Percentiles rank a stretch among this genome's conserved stretches.
Conservation (phyloP, 768 basidiomycete species). For the Lentinus brumalis region DNA sequence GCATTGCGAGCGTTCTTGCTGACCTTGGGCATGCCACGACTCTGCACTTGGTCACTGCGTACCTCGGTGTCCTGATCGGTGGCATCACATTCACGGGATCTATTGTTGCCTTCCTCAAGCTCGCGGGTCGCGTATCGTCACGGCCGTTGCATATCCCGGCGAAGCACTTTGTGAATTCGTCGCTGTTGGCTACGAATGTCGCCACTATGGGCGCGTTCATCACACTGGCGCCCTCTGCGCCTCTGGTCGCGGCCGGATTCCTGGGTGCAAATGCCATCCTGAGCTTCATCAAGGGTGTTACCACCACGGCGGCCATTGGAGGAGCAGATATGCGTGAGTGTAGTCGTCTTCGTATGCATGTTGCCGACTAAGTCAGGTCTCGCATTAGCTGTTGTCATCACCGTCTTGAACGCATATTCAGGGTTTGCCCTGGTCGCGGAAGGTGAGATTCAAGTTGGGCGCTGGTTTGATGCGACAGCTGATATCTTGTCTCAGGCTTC, state of each 20-base stretch:
- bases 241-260: conserved; percentile 76
- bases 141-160: conserved; percentile 72
- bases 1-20: conserved; percentile 77
- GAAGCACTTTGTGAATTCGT: conserved; percentile 73
- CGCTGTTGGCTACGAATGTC: conserved; percentile 72
- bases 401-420: conserved; percentile 88
- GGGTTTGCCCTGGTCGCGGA: conserved; percentile 91
- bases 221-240: conserved; percentile 65
- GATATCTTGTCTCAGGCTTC: conserved; percentile 49
- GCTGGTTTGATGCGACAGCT: no score
- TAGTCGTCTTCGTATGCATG: not conserved
- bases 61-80: conserved; percentile 84
- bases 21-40: conserved; percentile 68
- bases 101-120: conserved; percentile 85
- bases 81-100: conserved; percentile 91
- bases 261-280: conserved; percentile 71
- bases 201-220: conserved; percentile 80
- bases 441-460: conserved; percentile 42
- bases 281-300: conserved; percentile 85
- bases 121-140: conserved; percentile 81
- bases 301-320: conserved; percentile 89
- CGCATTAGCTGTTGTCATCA: conserved; percentile 78
- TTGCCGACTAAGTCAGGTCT: conserved; percentile 1
- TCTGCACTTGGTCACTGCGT: conserved; percentile 82
- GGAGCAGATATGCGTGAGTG: conserved; percentile 90